Percentiles rank a stretch among this genome's conserved stretches.
Conservation (phyloP, 106 monocot species). For the Gastrodia elata region DNA sequence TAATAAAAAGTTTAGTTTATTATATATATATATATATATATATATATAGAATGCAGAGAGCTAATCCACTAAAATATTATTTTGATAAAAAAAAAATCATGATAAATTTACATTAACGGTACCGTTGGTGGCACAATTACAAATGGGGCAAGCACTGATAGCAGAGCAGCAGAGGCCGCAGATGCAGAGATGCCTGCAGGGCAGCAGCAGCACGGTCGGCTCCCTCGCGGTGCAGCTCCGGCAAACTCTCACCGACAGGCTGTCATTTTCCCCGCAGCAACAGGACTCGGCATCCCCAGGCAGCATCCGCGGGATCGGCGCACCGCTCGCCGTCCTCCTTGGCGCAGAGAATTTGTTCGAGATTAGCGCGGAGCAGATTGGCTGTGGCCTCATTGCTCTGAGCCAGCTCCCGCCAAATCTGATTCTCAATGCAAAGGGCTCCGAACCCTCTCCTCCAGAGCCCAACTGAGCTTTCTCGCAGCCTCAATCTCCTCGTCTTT, state of each 20-base stretch:
- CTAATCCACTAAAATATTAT: too few species aligned
- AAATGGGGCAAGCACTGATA: neutral
- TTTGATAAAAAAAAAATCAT: slow-evolving; percentile 2
- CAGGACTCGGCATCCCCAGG: slow-evolving; percentile 2
- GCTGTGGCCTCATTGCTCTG: slow-evolving; percentile 3
- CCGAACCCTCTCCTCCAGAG: slow-evolving; percentile 4
- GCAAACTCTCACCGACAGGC: neutral
- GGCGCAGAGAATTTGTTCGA: neutral
- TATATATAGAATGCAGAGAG: too few species aligned
- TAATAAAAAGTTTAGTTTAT: too few species aligned
- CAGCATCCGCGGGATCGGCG: neutral
- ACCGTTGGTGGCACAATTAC: slow-evolving; percentile 24
- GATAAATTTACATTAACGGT: slow-evolving; percentile 39
- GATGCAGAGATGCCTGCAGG: slow-evolving; percentile 14
- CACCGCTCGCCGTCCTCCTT: neutral
- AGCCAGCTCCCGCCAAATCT: slow-evolving; percentile 2
- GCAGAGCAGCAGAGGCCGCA: slow-evolving; percentile 2
- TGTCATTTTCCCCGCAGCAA: slow-evolving; percentile 3
- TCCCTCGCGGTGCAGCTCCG: neutral
- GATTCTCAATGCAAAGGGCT: slow-evolving; percentile 3
- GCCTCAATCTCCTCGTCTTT: slow-evolving; percentile 6
- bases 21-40: too few species aligned
- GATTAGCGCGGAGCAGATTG: neutral
- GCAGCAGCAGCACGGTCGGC: slow-evolving; percentile 11
- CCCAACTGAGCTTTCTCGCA: slow-evolving; percentile 7